Conservation (phyloP, 169 alveolate genomes). For the Plasmodium fragile region DNA sequence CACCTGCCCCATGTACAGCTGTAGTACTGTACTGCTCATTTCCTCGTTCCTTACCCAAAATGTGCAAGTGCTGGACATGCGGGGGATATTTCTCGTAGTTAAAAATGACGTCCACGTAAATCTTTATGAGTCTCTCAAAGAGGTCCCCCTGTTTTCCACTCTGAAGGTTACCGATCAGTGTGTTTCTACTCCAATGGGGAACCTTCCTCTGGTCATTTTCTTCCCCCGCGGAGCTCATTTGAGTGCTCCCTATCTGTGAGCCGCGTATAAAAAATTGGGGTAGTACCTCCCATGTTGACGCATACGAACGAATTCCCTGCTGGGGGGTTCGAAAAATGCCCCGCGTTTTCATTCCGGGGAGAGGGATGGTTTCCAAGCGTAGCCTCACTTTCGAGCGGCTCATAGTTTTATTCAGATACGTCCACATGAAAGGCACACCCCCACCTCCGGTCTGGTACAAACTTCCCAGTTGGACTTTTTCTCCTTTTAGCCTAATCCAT, state of each 20-base stretch:
- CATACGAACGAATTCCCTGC: neutral
- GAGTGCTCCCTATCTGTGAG: neutral
- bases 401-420: neutral
- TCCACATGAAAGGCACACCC: neutral
- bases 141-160: slow-evolving; percentile 5
- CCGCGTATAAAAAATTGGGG: slow-evolving; percentile 30
- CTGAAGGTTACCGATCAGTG: neutral
- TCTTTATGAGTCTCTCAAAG: slow-evolving; percentile 35
- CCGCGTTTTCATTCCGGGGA: neutral
- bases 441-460: neutral
- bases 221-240: neutral
- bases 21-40: neutral
- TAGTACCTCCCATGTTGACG: slow-evolving; percentile 2
- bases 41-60: slow-evolving; percentile 2
- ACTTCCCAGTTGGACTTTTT: neutral
- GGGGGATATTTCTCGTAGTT: slow-evolving; percentile 24
- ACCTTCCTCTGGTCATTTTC: neutral
- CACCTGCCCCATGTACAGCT: neutral
- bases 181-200: neutral
- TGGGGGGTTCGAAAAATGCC: neutral
- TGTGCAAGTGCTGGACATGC: slow-evolving; percentile 55
- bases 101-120: slow-evolving; percentile 50
- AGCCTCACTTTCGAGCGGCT: neutral
- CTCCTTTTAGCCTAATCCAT: neutral
- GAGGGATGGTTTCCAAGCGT: neutral